phyloP scores from a whole-genome alignment of 305 asterid species.

The Euphrasia arctica region DNA sequence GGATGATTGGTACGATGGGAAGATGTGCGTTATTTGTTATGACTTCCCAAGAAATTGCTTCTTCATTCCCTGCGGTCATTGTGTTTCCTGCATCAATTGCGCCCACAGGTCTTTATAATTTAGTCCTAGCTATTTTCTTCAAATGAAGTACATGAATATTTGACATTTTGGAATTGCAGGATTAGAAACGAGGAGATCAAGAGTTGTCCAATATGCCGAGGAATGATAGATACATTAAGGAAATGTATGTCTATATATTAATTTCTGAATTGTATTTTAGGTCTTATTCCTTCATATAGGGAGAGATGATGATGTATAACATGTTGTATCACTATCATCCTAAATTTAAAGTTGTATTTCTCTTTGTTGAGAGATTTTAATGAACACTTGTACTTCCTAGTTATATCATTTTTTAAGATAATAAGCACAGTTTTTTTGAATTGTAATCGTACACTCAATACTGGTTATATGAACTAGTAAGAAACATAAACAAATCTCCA shows the following conservation, averaged over 20 bases:
- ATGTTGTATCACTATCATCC: too few relatives aligned
- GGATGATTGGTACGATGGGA: constrained; percentile 56
- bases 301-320: too few relatives aligned
- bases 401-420: too few relatives aligned
- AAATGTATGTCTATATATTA: constrained; percentile 25
- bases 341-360: too few relatives aligned
- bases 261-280: too few relatives aligned
- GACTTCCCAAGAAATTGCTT: constrained; percentile 48
- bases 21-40: constrained; percentile 61
- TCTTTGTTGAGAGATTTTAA: too few relatives aligned
- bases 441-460: too few relatives aligned
- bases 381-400: too few relatives aligned
- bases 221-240: constrained; percentile 41
- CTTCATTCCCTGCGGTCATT: constrained; percentile 75
- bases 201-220: constrained; percentile 65
- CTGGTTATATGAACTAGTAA: too few relatives aligned
- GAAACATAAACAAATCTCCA: too few relatives aligned
- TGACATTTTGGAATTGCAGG: constrained; percentile 35
- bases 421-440: too few relatives aligned
- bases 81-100: constrained; percentile 52
- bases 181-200: constrained; percentile 44
- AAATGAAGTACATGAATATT: neutral
- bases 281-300: too few relatives aligned
- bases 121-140: neutral
- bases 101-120: constrained; percentile 41